Conservation (phyloP, 2,329 filamentous ascomycete species). For the Calonectria pteridis region DNA sequence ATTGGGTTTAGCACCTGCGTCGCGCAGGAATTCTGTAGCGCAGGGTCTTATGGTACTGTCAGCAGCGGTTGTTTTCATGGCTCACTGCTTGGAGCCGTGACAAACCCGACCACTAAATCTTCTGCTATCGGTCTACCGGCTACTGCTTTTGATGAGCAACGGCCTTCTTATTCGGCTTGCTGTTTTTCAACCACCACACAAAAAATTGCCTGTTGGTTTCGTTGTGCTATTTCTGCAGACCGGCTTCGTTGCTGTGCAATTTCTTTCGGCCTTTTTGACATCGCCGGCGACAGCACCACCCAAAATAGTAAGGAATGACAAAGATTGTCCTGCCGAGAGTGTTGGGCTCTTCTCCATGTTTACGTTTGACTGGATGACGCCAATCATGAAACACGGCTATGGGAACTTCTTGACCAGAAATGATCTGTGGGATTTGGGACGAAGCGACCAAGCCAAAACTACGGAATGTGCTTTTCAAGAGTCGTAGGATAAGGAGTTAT, state of each 20-base stretch:
- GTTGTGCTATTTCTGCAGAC: neutral
- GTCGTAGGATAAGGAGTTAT: neutral
- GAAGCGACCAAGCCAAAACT: neutral
- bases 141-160: neutral
- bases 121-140: neutral
- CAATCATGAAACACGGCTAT: conserved; percentile 9
- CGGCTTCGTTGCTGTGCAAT: neutral
- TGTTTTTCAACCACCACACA: neutral
- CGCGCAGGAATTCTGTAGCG: neutral
- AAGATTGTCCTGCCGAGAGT: neutral
- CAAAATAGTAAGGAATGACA: neutral
- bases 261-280: neutral
- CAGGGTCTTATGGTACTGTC: neutral
- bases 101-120: neutral
- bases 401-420: neutral
- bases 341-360: conserved; percentile 4
- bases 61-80: neutral
- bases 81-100: neutral
- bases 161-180: neutral
- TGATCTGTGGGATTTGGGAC: conserved; percentile 1
- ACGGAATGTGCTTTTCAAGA: neutral
- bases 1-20: neutral
- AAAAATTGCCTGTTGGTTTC: neutral
- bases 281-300: too few species aligned
- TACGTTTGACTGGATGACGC: conserved; percentile 15